Evolutionary conservation across 1,284 basidiomycete genomes (phyloP), one percentile per base, ranked within the genome.

Genomic region (Papiliotrema nemorosa): DNA sequence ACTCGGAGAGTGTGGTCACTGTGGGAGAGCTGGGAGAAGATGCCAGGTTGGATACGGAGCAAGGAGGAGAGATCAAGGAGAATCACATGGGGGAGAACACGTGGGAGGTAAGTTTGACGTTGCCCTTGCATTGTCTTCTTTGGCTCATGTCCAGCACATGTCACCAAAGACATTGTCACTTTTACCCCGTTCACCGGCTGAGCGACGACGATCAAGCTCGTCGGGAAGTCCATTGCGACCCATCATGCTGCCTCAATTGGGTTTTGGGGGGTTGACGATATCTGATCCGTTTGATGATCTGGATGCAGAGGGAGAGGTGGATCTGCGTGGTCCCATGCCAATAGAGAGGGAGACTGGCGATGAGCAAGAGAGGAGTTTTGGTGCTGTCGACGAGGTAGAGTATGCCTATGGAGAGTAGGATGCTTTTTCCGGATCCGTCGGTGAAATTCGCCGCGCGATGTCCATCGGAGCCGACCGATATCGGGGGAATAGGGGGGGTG

Each of bases 151-250:
- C 16, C 59, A 93, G 90, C 90, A 93, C 64, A 88, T 94, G 86
- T 92, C 90, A 55, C 89, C 90, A 2, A 88, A 88, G 72, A 92
- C 90, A 2, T 86, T 94, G 82, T 87, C 88, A 22, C 86, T 89
- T 18, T 78, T 94, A 41, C 87, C 90, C 0, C 89, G 90, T 66
- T 90, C 88, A 0, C 90, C 90, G 14, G 84, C 84, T 21, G 85
- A 72, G 40, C 57, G 86, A 26, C 82, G 77, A 7, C 71, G 90
- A 31, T 82, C 88, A 43, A 88, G 86, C 40, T 88, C 86, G 58
- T 85, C 86, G 2, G 65, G 66, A 18, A 81, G 81, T 33, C 84
- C 87, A 10, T 78, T 93, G 38, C 83, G 90, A 31, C 89, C 90
- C 22, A 84, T 93, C 25, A 67, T 90, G 52, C 85, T 87, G 4